Conservation (phyloP, 2,329 filamentous ascomycete species). For the Lachnellula hyalina region DNA sequence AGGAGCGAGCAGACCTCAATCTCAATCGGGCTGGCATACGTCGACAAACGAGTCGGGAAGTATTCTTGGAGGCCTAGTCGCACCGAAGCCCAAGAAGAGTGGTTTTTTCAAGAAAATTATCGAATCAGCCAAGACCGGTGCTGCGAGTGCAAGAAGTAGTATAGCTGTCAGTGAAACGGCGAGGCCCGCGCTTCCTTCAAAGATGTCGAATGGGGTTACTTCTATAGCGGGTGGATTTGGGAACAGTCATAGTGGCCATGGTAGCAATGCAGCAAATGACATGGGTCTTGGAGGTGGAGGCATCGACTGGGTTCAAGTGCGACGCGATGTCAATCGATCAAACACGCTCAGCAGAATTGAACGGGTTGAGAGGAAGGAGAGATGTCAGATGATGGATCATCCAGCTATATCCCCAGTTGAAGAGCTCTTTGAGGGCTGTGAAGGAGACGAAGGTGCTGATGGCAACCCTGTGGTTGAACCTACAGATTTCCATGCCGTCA, state of each 20-base stretch:
- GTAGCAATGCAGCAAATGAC: slow-evolving; percentile 54
- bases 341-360: slow-evolving; percentile 91
- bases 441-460: slow-evolving; percentile 86
- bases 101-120: slow-evolving; percentile 96
- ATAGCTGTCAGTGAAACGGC: slow-evolving; percentile 60
- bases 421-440: slow-evolving; percentile 74
- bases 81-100: slow-evolving; percentile 73
- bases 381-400: slow-evolving; percentile 92
- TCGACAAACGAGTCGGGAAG: slow-evolving; percentile 57
- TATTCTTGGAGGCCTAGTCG: slow-evolving; percentile 71
- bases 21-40: slow-evolving; percentile 55
- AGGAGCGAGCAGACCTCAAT: slow-evolving; percentile 48
- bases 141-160: slow-evolving; percentile 81
- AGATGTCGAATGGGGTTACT: slow-evolving; percentile 34
- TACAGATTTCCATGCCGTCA: slow-evolving; percentile 73
- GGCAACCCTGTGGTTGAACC: slow-evolving; percentile 77
- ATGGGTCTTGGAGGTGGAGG: slow-evolving; percentile 57
- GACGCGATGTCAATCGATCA: slow-evolving; percentile 89
- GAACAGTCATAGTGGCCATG: slow-evolving; percentile 29
- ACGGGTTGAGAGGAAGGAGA: slow-evolving; percentile 74
- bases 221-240: slow-evolving; percentile 47
- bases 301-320: slow-evolving; percentile 95
- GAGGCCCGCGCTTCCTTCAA: slow-evolving; percentile 29
- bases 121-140: slow-evolving; percentile 88
- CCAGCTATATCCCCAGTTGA: slow-evolving; percentile 85